Percentiles rank a stretch among this genome's conserved stretches.
Conservation (phyloP, 2,329 filamentous ascomycete genomes). For the Byssoonygena ceratinophila region DNA sequence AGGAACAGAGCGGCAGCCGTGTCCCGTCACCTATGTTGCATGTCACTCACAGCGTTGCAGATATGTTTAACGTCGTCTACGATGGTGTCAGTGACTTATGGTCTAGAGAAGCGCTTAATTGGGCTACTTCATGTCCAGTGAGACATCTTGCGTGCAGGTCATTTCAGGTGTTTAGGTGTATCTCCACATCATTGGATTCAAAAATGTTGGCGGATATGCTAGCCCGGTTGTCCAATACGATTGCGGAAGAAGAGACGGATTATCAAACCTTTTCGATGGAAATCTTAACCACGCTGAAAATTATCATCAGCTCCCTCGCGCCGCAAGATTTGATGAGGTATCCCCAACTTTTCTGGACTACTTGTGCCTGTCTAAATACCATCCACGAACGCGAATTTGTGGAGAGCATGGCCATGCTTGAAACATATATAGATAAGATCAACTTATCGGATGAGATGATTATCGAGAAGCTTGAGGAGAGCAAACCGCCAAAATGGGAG, state of each 20-base stretch:
- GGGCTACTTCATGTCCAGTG: slow-evolving; percentile 95
- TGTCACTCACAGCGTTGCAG: slow-evolving; percentile 69
- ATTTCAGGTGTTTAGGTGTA: slow-evolving; percentile 93
- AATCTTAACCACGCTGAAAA: slow-evolving; percentile 85
- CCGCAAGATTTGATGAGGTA: slow-evolving; percentile 73
- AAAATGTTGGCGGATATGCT: slow-evolving; percentile 96
- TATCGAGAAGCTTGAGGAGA: slow-evolving; percentile 61
- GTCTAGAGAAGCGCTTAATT: slow-evolving; percentile 79
- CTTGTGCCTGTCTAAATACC: slow-evolving; percentile 88
- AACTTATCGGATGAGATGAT: slow-evolving; percentile 63
- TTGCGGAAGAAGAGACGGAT: slow-evolving; percentile 86
- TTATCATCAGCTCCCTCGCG: slow-evolving; percentile 76
- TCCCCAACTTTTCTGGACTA: slow-evolving; percentile 95
- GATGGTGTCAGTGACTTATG: slow-evolving; percentile 82
- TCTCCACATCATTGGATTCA: slow-evolving; percentile 80
- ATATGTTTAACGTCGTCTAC: slow-evolving; percentile 73
- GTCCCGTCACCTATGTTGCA: slow-evolving; percentile 81
- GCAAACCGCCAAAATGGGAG: slow-evolving; percentile 78
- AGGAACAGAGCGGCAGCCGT: slow-evolving; percentile 62
- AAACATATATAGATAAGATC: slow-evolving; percentile 72
- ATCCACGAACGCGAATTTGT: slow-evolving; percentile 94
- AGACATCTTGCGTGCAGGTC: slow-evolving; percentile 90
- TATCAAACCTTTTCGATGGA: slow-evolving; percentile 98
- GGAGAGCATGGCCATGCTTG: slow-evolving; percentile 82
- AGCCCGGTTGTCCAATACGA: slow-evolving; percentile 85